A percentile compares a stretch with the other conserved stretches of the same genome.
Conservation (phyloP, 2,329 filamentous ascomycete genomes). For the Chrysosporium keratinophilum region DNA sequence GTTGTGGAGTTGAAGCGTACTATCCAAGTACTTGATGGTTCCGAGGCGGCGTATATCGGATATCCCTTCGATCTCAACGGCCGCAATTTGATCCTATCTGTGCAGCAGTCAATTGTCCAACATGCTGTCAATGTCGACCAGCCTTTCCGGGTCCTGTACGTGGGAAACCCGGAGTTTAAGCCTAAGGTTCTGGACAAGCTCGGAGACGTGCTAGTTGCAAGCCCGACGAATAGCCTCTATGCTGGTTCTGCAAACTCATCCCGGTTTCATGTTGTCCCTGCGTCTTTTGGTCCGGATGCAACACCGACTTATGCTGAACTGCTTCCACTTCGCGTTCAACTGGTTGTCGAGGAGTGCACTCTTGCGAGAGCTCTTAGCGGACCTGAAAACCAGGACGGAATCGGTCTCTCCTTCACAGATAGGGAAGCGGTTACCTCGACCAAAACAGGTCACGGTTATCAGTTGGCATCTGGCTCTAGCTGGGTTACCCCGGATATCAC, state of each 20-base stretch:
- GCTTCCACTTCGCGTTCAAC: conserved; percentile 38
- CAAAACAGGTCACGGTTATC: conserved; percentile 31
- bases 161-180: conserved; percentile 32
- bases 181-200: conserved; percentile 39
- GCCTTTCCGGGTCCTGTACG: conserved; percentile 37
- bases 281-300: conserved; percentile 37
- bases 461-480: conserved; percentile 29
- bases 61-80: conserved; percentile 19
- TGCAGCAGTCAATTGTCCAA: conserved; percentile 38
- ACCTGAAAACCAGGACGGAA: conserved; percentile 20
- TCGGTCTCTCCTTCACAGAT: conserved; percentile 33
- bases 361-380: conserved; percentile 24
- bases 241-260: conserved; percentile 33
- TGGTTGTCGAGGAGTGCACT: conserved; percentile 40
- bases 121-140: conserved; percentile 32
- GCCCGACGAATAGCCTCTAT: conserved; percentile 26
- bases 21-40: conserved; percentile 23
- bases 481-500: conserved; percentile 40
- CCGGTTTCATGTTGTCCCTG: conserved; percentile 40
- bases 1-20: conserved; percentile 36
- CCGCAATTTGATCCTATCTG: conserved; percentile 23
- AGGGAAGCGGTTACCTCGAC: conserved; percentile 29
- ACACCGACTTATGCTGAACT: conserved; percentile 40
- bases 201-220: conserved; percentile 38
- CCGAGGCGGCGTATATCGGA: conserved; percentile 19